Evolutionary conservation across 2,329 filamentous ascomycete species (phyloP).

Genomic region (Epichloe bromicola): DNA sequence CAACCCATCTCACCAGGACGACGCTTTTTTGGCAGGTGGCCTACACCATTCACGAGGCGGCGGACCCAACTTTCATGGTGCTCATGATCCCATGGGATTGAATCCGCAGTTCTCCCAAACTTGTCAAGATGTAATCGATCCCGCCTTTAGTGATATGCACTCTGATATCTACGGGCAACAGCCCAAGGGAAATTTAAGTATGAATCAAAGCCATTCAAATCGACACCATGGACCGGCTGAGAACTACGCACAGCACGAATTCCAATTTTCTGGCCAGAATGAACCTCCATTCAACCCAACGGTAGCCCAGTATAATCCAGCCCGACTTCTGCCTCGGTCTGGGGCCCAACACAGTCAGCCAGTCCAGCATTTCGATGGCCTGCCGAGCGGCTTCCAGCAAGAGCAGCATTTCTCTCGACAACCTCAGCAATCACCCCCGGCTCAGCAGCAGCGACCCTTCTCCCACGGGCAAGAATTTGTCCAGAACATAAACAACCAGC

Average conservation of each 20-base stretch:
- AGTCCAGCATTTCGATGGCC: slow-evolving; percentile 19
- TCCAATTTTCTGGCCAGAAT: slow-evolving; percentile 19
- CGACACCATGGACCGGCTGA: slow-evolving; percentile 14
- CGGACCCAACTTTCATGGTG: slow-evolving; percentile 18
- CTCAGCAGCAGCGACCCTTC: slow-evolving; percentile 2
- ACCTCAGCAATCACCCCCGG: slow-evolving; percentile 17
- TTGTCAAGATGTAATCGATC: slow-evolving; percentile 23
- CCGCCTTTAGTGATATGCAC: slow-evolving; percentile 24
- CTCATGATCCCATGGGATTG: slow-evolving; percentile 19
- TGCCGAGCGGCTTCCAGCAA: slow-evolving; percentile 14
- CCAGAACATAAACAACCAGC: slow-evolving; percentile 4
- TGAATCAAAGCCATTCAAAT: slow-evolving; percentile 19
- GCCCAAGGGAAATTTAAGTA: slow-evolving; percentile 13
- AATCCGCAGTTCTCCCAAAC: slow-evolving; percentile 22
- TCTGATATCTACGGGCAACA: slow-evolving; percentile 25
- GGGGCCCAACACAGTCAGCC: slow-evolving; percentile 21
- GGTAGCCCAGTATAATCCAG: slow-evolving; percentile 19
- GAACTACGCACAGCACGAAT: slow-evolving; percentile 20
- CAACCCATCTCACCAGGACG: slow-evolving; percentile 19
- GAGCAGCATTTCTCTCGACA: slow-evolving; percentile 15
- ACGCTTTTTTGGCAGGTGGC: slow-evolving; percentile 18
- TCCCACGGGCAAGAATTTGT: slow-evolving; percentile 4
- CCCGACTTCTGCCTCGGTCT: slow-evolving; percentile 21
- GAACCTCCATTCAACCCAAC: slow-evolving; percentile 20
- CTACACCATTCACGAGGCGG: slow-evolving; percentile 17